These are phyloP conservation scores for Lactifluus piperatus DNA, from an alignment of 768 basidiomycete genomes.

Conservation along the genomic window DNA sequence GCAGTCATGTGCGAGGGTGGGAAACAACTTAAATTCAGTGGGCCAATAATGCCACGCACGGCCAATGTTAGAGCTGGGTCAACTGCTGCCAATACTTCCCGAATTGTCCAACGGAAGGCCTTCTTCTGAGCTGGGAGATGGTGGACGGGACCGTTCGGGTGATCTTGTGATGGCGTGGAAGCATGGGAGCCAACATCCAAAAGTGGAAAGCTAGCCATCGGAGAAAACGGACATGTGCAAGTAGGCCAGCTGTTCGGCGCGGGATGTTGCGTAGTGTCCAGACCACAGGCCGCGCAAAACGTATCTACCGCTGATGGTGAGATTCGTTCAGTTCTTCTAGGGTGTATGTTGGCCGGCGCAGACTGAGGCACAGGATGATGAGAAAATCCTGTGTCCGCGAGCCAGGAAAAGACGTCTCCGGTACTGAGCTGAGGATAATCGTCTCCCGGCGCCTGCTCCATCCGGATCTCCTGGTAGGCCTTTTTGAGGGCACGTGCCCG, in stretches of 20 bases:
- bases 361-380: conserved; percentile 24
- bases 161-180: conserved; percentile 1
- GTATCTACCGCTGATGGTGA: not conserved
- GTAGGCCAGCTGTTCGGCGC: not conserved
- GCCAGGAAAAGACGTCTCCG: conserved; percentile 38
- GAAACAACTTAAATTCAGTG: conserved; percentile 6
- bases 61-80: conserved; percentile 25
- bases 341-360: not conserved
- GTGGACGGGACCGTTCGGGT: not conserved
- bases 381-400: conserved; percentile 35
- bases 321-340: conserved; percentile 3
- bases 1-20: not conserved
- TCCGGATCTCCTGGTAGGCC: conserved; percentile 30
- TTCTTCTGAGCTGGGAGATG: not conserved
- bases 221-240: not conserved
- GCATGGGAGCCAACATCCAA: not conserved
- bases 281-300: conserved; percentile 14
- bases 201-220: conserved; percentile 7
- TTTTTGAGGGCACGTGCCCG: conserved; percentile 35
- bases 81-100: conserved; percentile 24
- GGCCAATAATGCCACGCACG: conserved; percentile 16
- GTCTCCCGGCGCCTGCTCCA: conserved; percentile 18
- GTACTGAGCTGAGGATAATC: conserved; percentile 27
- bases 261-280: not conserved
- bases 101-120: conserved; percentile 2